Evolutionary conservation across 768 basidiomycete species (phyloP).

Genomic region (Panaeolus papilionaceus): DNA sequence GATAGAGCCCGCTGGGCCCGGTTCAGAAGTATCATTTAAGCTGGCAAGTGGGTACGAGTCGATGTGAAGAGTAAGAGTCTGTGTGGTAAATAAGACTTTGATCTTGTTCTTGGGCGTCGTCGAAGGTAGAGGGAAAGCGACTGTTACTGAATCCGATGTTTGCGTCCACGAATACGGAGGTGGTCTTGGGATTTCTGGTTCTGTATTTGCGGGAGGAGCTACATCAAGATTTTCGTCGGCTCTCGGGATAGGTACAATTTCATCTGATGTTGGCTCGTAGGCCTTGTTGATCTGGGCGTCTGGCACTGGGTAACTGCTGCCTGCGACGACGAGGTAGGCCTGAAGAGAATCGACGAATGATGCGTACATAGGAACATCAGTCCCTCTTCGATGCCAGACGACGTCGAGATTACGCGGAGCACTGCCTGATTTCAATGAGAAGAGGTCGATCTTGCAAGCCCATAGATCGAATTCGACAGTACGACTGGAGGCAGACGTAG

Average conservation of each 20-base stretch:
- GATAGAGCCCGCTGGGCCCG: conserved; percentile 29
- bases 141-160: conserved; percentile 78
- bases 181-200: conserved; percentile 51
- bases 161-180: conserved; percentile 96
- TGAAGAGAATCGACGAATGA: conserved; percentile 51
- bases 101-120: conserved; percentile 67
- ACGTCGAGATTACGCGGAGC: conserved; percentile 51
- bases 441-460: conserved; percentile 59
- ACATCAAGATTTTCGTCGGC: conserved; percentile 60
- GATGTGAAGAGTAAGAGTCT: conserved; percentile 71
- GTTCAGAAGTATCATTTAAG: conserved; percentile 19
- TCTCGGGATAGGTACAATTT: conserved; percentile 74
- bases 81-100: conserved; percentile 67
- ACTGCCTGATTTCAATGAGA: conserved; percentile 37
- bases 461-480: conserved; percentile 66
- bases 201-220: conserved; percentile 15
- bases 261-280: conserved; percentile 68
- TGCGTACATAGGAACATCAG: conserved; percentile 70
- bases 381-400: conserved; percentile 73
- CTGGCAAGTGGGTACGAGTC: conserved; percentile 34
- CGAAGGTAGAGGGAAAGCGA: conserved; percentile 86
- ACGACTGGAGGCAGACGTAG: conserved; percentile 26
- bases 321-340: conserved; percentile 63
- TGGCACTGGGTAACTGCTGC: conserved; percentile 57
- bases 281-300: conserved; percentile 36